A percentile compares a stretch with the other conserved stretches of the same genome.
These are phyloP conservation scores for Blepharisma undulans DNA, from an alignment of 169 alveolate species.

Conservation along the genomic window DNA sequence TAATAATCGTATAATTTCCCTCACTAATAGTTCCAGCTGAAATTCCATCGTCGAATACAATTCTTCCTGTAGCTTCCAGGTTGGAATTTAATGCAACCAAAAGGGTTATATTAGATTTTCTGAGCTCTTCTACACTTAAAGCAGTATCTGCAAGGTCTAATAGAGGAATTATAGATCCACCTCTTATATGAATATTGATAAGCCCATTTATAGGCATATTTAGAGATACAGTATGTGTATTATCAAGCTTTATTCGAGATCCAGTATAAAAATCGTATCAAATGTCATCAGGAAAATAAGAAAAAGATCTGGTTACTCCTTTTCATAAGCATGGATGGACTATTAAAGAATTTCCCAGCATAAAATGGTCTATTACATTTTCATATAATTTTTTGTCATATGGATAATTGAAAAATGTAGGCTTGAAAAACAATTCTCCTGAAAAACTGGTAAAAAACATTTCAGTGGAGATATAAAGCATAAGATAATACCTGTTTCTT, in stretches of 20 bases:
- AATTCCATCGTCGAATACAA: neutral
- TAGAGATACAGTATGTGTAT: neutral
- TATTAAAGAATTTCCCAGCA: neutral
- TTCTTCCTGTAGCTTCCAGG: slow-evolving; percentile 1
- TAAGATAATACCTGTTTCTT: too few relatives aligned
- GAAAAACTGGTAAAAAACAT: too few relatives aligned
- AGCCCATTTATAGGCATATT: neutral
- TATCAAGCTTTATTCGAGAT: neutral
- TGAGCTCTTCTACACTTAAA: neutral
- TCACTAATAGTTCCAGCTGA: neutral
- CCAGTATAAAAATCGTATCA: neutral
- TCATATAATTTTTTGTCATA: slow-evolving; percentile 52
- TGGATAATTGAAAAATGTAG: slow-evolving; percentile 76
- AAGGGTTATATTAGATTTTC: neutral
- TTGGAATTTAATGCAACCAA: slow-evolving; percentile 9
- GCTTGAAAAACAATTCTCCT: slow-evolving; percentile 70
- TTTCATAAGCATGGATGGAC: neutral
- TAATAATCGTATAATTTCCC: neutral
- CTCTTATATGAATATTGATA: slow-evolving; percentile 7
- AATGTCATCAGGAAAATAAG: neutral
- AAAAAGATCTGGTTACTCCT: neutral
- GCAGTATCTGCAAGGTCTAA: neutral
- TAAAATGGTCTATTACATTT: slow-evolving; percentile 32
- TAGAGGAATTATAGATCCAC: slow-evolving; percentile 8
- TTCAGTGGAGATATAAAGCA: too few relatives aligned